Evolutionary conservation across 75 land plant genomes (phyloP), one percentile per base, ranked within the genome.

Genomic region (Sequoiadendron giganteum): DNA sequence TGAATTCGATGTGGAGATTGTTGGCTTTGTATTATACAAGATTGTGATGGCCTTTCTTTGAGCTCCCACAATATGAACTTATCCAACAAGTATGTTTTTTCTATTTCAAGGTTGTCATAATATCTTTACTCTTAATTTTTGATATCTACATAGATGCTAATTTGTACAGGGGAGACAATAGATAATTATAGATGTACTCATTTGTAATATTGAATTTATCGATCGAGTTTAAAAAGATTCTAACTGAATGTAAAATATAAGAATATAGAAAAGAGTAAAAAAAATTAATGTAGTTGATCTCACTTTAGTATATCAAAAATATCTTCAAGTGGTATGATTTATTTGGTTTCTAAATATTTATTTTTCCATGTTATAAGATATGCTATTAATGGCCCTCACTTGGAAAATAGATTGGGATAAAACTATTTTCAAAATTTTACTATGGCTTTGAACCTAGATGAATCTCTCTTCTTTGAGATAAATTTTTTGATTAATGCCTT

Each of bases 41-140:
- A 98, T 36, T 86, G 55, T 68, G 99, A 97, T 92, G 99, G 99
- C 58, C 97, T 98, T 84, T 99, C 99, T 34, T 93, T 96, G 99
- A 98, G 99, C 89, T 98, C 99, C 1, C 94, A 97, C 1, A 98
- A 98, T 89, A 94, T 96, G 28, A 93, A 90, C 70, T 93, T 97
- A 2, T 94, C 97, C 86, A 93, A 85, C 91, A 95, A 96, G 99
- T 97, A 75, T 73, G 91, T n/a, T 88, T 78, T 88, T 77, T 18
- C 21, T 15, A 43, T 80, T 42, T 40, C 39, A 77, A 77, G 19
- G 40, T 36, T 38, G 21, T 19, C 15, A 38, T 38, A 39, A 38
- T 11, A 30, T 38, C 79, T 77, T 38, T 38, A 39, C 80, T 56
- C 42, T 36, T 39, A 38, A 56, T 86, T 4, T 56, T 86, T 77